Base-by-base conservation (phyloP, 1,139 yeast genomes). In the Magnusiomyces fungicola region DNA sequence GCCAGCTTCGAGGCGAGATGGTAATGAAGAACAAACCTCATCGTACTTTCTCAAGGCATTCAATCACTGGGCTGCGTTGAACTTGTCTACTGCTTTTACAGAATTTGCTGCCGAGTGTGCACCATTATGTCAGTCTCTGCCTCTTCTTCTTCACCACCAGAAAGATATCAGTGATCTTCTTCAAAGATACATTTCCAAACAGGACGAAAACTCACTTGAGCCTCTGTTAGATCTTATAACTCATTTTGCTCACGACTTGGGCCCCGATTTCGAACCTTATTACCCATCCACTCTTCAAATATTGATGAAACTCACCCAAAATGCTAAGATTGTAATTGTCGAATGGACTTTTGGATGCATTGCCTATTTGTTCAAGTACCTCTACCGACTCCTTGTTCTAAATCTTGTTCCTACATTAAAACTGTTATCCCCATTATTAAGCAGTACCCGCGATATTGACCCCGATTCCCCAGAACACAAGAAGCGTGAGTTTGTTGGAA, bases 191-290 rank as follows among this genome's bases (percentile, higher is more conserved):
- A 76, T 84, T 29, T 61, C 66, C 24, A 66, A 69, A 41, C 79
- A 80, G 55, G 96, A 90, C 63, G 73, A 75, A 29, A 71, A 83
- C 52, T 81, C 96, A 0, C 69, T 86, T 46, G 95, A 90, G 64
- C 92, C 97, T 3, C 65, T 88, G 39, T 67, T 89, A 43, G 98
- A 92, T 61, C 70, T 89, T 45, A 65, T 88, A 40, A 78, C 95
- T 0, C 95, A 89, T 62, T 84, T 94, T 59, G 82, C 90, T 43
- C 97, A 88, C 60, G 98, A 92, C 69, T 70, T 92, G 55, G 97
- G 97, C 4, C 83, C 92, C 1, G 98, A 92, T 59, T 92, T 89
- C 61, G 75, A 88, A 71, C 77, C 78, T 2, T 88, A 72, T 60
- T 89, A 87, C 60, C 69, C 71, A 1, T 63, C 68, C 27, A 69